Percentiles rank a stretch among this genome's conserved stretches.
Evolutionary conservation across 2,329 filamentous ascomycete species (phyloP).

Genomic region (Iodosphaeria phyllophila): DNA sequence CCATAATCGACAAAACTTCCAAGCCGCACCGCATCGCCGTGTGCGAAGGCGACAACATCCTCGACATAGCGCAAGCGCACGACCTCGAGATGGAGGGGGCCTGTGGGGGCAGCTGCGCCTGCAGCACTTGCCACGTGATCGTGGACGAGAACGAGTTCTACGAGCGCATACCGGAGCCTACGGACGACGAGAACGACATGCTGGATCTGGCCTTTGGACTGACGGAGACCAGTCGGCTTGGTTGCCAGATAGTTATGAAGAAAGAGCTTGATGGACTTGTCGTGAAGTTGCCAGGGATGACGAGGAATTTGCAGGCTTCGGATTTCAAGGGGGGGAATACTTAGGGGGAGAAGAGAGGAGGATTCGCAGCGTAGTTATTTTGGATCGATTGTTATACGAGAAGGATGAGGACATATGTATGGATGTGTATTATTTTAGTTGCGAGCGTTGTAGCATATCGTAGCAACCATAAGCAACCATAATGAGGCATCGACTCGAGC

Average conservation of each 20-base stretch:
- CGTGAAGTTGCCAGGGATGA: slow-evolving; percentile 81
- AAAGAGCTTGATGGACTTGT: slow-evolving; percentile 75
- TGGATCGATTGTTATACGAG: too few relatives aligned
- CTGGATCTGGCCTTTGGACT: slow-evolving; percentile 77
- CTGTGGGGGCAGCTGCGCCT: slow-evolving; percentile 85
- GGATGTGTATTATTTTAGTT: too few relatives aligned
- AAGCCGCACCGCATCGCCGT: slow-evolving; percentile 65
- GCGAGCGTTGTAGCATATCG: too few relatives aligned
- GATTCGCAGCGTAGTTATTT: background rate
- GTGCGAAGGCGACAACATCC: slow-evolving; percentile 70
- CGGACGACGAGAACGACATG: slow-evolving; percentile 78
- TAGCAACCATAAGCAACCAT: too few relatives aligned
- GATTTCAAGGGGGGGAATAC: slow-evolving; percentile 64
- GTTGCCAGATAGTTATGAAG: slow-evolving; percentile 83
- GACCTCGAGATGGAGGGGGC: slow-evolving; percentile 98
- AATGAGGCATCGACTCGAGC: too few relatives aligned
- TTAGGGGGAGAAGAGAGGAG: background rate
- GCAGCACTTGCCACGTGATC: slow-evolving; percentile 84
- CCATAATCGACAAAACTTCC: slow-evolving; percentile 53
- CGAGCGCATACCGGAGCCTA: slow-evolving; percentile 60
- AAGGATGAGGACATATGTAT: too few relatives aligned
- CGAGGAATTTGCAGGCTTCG: slow-evolving; percentile 84
- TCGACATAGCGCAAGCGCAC: slow-evolving; percentile 87
- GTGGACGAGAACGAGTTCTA: slow-evolving; percentile 56
- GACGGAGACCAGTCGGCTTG: slow-evolving; percentile 67